Evolutionary conservation across 805 yeast species (phyloP), one percentile per base, ranked within the genome.

Genomic region (Blastobotrys terrestris): DNA sequence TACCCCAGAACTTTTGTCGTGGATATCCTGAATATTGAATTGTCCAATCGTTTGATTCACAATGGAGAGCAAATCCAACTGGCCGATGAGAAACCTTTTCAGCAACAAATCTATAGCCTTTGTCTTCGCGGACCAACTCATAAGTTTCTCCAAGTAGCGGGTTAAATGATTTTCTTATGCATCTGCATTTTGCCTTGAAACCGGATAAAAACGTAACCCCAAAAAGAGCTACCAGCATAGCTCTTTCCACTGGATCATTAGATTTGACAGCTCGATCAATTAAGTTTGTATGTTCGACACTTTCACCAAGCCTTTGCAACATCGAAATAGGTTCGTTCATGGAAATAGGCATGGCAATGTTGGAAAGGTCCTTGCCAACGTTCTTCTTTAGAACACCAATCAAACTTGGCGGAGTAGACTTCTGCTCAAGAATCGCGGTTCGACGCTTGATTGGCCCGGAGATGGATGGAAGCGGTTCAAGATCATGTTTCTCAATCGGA

Each of bases 31-130:
- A 64, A 58, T 66, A 71, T 19, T 64, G 64, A 16, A 63, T 54
- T 1, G 70, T 61, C 98, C 98, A 94, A 20, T 77, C 69, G 13
- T 48, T 49, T 20, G 87, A 76, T 53, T 92, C 97, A 3, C 81
- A 87, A 65, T 80, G 83, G 19, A 84, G 73, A 0, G 97, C 97
- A 72, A 90, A 81, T 1, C 91, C 80, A 14, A 84, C 83, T 1
- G 99, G 99, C 53, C 87, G 79, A 63, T 94, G 99, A 31, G 80
- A 69, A 16, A 94, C 95, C 64, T 94, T 94, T 66, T 94, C 99
- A 15, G 88, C 76, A 3, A 94, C 59, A 43, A 87, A 67, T 59
- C 98, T 72, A 58, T 84, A 76, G 0, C 91, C 91, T 49, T 78
- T 69, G 62, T 88, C 96, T 56, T 89, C 96, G 42, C 96, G 77